Evolutionary conservation across 495 filamentous ascomycete genomes (phyloP), one percentile per base, ranked within the genome.

Genomic region (Aspergillus affinis): DNA sequence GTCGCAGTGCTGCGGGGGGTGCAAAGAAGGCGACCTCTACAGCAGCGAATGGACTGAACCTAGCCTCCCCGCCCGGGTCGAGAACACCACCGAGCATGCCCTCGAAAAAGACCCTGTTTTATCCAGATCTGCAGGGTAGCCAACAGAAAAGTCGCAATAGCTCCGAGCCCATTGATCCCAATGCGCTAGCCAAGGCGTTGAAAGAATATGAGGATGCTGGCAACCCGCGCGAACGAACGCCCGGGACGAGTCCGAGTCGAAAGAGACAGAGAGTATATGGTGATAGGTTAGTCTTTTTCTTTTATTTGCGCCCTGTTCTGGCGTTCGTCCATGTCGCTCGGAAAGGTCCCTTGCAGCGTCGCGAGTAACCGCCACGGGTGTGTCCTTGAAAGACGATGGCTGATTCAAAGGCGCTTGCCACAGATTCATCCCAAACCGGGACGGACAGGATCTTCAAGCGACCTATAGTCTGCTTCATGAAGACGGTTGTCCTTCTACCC

Each of bases 361-460:
- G 36, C 36, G 12, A 41, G 36, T 15, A 41, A 15, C 36, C 36
- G 36, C 36, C 13, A 41, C 36, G 36, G 36, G 36, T 41, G 41
- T 26, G 18, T 15, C 36, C 32, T 50, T 47, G 41, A 27, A 23
- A 32, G 17, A 12, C 56, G 58, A 44, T 30, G 2, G 57, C 61
- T 68, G 52, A 48, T 6, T 48, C 48, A 4, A 4, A 1, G 36
- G 36, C 36, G 36, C 47, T 44, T 21, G 41, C 46, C 63, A 20
- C 65, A 97, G 93, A 66, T 98, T 98, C 68, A 98, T 98, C 62
- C 95, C 95, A 30, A 92, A 94, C 68, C 87, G 94, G 15, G 89
- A 92, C 54, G 94, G 95, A 8, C 91, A 95, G 70, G 95, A 98
- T 71, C 77, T 97, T 21, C 89, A 92, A 66, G 91, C 94, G 32